These are phyloP conservation scores for Dendrobium catenatum DNA, from an alignment of 106 monocot species.

Conservation along the genomic window DNA sequence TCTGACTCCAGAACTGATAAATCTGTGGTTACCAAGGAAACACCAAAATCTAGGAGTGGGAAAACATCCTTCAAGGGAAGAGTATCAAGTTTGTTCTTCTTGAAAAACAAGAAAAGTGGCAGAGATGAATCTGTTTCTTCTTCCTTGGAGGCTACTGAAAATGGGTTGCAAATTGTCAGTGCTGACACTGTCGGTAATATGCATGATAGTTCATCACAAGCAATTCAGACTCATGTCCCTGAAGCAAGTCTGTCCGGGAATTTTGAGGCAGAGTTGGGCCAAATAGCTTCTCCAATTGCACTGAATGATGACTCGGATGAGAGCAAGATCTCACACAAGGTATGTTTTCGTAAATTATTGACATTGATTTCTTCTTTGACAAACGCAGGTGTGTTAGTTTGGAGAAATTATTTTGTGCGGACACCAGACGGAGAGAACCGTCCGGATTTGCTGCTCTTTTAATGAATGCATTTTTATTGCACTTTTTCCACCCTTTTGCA, in stretches of 20 bases:
- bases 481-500: too few relatives aligned
- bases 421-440: too few relatives aligned
- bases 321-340: neutral
- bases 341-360: neutral
- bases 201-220: slow-evolving; percentile 4
- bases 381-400: neutral
- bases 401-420: neutral
- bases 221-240: slow-evolving; percentile 3
- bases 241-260: neutral
- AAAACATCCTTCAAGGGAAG: slow-evolving; percentile 40
- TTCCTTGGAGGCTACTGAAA: neutral
- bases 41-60: slow-evolving; percentile 15
- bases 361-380: neutral
- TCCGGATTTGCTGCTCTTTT: too few relatives aligned
- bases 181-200: neutral
- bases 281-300: neutral
- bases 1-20: slow-evolving; percentile 9
- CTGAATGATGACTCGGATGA: neutral
- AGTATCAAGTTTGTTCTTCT: slow-evolving; percentile 45
- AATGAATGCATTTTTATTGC: too few relatives aligned
- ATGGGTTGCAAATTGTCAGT: neutral
- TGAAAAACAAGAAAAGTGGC: slow-evolving; percentile 28
- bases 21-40: slow-evolving; percentile 13
- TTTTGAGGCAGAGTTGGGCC: neutral
- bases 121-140: slow-evolving; percentile 17